A percentile compares a stretch with the other conserved stretches of the same genome.
Conservation (phyloP, 1,284 basidiomycete species). For the Puccinia triticina region DNA sequence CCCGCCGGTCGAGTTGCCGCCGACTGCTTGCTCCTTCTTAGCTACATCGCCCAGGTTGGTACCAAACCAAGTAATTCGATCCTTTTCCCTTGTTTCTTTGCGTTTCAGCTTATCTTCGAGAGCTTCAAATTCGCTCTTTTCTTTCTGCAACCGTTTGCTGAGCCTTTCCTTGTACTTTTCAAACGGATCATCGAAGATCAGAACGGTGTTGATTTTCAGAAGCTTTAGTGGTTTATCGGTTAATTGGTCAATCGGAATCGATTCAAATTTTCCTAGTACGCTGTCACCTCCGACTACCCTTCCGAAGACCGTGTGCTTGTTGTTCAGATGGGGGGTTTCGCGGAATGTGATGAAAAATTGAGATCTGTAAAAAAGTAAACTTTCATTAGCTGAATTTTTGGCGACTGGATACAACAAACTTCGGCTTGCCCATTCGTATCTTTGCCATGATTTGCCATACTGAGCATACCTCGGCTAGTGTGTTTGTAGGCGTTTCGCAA, state of each 20-base stretch:
- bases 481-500: slow-evolving; percentile 56
- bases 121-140: slow-evolving; percentile 19
- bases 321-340: slow-evolving; percentile 71
- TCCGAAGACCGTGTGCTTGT: slow-evolving; percentile 73
- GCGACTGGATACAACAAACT: slow-evolving; percentile 51
- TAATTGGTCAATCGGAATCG: slow-evolving; percentile 75
- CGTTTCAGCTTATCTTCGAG: slow-evolving; percentile 23
- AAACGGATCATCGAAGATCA: slow-evolving; percentile 67
- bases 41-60: slow-evolving; percentile 5
- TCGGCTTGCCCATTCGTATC: slow-evolving; percentile 57
- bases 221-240: slow-evolving; percentile 83
- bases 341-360: slow-evolving; percentile 83
- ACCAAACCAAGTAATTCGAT: slow-evolving; percentile 51
- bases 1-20: neutral
- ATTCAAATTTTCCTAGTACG: slow-evolving; percentile 80
- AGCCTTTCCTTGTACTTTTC: slow-evolving; percentile 45
- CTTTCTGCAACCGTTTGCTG: slow-evolving; percentile 36
- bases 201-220: slow-evolving; percentile 74
- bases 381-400: neutral
- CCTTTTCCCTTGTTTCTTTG: slow-evolving; percentile 37
- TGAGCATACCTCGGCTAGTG: slow-evolving; percentile 55
- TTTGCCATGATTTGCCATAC: slow-evolving; percentile 59
- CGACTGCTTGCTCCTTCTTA: neutral
- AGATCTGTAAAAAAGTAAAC: slow-evolving; percentile 20
- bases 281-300: slow-evolving; percentile 93